Conservation (phyloP, 75 land plant genomes). For the Cupressus sempervirens region DNA sequence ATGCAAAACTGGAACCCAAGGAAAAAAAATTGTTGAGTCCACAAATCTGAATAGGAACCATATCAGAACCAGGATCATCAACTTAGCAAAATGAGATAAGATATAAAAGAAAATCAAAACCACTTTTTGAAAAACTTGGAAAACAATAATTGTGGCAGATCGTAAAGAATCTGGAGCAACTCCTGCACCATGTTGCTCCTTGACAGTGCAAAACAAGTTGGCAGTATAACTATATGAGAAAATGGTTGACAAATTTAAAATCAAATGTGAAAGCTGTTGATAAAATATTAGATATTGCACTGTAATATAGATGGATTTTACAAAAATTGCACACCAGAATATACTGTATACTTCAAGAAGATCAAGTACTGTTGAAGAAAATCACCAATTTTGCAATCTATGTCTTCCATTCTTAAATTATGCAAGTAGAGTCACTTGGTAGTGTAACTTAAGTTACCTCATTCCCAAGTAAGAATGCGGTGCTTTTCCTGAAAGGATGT, state of each 20-base stretch:
- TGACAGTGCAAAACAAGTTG: not conserved
- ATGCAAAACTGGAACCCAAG: too few relatives aligned
- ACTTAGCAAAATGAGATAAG: too few relatives aligned
- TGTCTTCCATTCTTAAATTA: not conserved
- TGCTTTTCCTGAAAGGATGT: constrained; percentile 82
- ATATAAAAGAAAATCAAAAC: too few relatives aligned
- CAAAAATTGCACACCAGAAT: not conserved
- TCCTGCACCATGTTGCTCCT: not conserved
- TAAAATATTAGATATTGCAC: not conserved
- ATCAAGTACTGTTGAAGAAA: not conserved
- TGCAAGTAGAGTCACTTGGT: not conserved
- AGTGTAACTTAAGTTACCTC: constrained; percentile 49
- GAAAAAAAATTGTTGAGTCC: too few relatives aligned
- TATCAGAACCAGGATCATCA: too few relatives aligned
- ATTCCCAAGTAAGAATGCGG: constrained; percentile 94
- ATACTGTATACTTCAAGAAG: not conserved
- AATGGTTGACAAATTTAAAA: not conserved
- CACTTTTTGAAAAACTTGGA: too few relatives aligned
- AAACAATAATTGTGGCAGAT: not conserved
- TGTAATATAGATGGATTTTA: not conserved
- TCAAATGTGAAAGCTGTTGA: not conserved
- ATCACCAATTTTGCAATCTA: not conserved
- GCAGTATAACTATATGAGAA: not conserved
- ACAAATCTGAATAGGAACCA: too few relatives aligned
- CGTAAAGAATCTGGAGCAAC: not conserved